Evolutionary conservation across 1,284 basidiomycete genomes (phyloP).

Genomic region (Trichosporon faecale): DNA sequence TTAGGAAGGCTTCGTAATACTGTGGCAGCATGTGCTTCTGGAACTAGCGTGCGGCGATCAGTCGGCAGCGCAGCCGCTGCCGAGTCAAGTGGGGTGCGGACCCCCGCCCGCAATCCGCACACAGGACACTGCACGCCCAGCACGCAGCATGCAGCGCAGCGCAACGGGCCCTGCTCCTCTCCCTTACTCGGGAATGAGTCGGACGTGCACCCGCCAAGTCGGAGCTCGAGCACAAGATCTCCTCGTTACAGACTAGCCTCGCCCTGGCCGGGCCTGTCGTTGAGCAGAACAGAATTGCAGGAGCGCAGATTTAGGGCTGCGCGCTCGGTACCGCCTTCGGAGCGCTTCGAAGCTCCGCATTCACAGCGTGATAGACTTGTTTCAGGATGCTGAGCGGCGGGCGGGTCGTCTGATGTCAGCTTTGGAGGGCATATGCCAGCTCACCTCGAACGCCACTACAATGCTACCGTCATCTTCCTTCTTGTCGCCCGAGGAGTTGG

Average conservation of each 20-base stretch:
- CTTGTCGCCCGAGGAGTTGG: too few relatives aligned
- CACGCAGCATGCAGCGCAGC: too few relatives aligned
- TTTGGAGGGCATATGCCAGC: background rate
- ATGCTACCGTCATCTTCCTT: constrained; percentile 20
- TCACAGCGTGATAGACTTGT: constrained; percentile 40
- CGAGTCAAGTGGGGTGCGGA: too few relatives aligned
- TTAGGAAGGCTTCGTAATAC: background rate
- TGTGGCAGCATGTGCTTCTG: background rate
- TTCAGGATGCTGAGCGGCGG: constrained; percentile 32
- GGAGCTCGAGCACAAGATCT: background rate
- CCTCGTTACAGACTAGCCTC: background rate
- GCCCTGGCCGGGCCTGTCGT: background rate
- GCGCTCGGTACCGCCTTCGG: too few relatives aligned
- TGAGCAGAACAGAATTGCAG: background rate
- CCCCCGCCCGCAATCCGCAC: too few relatives aligned
- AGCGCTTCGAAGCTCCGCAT: background rate
- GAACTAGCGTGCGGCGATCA: background rate
- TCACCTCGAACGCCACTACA: constrained; percentile 38
- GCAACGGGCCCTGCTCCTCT: too few relatives aligned
- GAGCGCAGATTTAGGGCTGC: background rate
- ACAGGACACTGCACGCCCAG: too few relatives aligned
- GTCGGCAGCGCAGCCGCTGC: background rate
- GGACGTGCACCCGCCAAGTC: background rate
- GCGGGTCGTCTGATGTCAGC: constrained; percentile 29
- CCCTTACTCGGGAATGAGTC: background rate